Evolutionary conservation across 129 eudicot genomes (phyloP).

Genomic region (Heracleum sosnowskyi): DNA sequence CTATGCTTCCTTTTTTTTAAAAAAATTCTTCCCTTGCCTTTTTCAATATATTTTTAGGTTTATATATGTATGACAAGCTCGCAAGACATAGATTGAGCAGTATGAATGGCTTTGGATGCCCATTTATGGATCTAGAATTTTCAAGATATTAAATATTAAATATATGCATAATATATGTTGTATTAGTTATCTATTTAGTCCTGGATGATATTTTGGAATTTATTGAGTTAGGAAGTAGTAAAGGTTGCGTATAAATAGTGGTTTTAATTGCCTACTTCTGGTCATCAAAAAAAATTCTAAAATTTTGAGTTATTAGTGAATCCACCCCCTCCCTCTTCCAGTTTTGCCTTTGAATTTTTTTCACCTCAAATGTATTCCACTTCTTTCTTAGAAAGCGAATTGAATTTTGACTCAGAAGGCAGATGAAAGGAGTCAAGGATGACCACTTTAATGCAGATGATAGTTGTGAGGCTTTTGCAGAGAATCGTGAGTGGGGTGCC

Average conservation of each 20-base stretch:
- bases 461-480: slow-evolving; percentile 49
- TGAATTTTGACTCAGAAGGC: slow-evolving; percentile 38
- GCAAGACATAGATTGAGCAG: neutral
- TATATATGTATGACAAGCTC: neutral
- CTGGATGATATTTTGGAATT: neutral
- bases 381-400: slow-evolving; percentile 55
- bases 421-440: slow-evolving; percentile 44
- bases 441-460: slow-evolving; percentile 47
- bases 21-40: neutral
- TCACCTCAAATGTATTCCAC: neutral
- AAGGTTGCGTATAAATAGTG: neutral
- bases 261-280: neutral
- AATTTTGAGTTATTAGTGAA: neutral
- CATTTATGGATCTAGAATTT: neutral
- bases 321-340: neutral
- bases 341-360: neutral
- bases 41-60: neutral
- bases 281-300: neutral
- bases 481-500: slow-evolving; percentile 99
- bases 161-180: neutral
- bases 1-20: slow-evolving; percentile 4
- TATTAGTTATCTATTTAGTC: neutral
- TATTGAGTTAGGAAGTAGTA: neutral
- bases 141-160: neutral
- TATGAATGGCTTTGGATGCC: neutral